Percentiles rank a stretch among this genome's conserved stretches.
Conservation (phyloP, 768 basidiomycete species). For the Rhodotorula babjevae region DNA sequence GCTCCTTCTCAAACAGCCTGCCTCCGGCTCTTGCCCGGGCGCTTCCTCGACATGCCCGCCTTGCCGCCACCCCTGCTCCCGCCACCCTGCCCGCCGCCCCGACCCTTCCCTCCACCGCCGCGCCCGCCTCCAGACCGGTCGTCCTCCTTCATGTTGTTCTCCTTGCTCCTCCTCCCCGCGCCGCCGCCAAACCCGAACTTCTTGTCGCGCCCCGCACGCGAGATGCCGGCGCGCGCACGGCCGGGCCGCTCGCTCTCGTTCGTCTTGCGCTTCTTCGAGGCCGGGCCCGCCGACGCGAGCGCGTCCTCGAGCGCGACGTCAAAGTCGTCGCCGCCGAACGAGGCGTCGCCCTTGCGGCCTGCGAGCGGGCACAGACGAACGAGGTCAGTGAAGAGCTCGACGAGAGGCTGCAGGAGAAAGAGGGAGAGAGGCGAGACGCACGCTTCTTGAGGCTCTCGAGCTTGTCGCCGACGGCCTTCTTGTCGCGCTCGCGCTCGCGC, state of each 20-base stretch:
- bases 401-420: not conserved
- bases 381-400: not conserved
- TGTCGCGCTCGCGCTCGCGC: constrained; percentile 78
- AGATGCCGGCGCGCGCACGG: constrained; percentile 48
- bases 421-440: not conserved
- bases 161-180: constrained; percentile 38
- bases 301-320: constrained; percentile 90
- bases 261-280: constrained; percentile 55
- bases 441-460: constrained; percentile 68
- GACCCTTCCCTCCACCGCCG: not conserved
- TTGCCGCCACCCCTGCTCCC: constrained; percentile 6
- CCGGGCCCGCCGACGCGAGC: constrained; percentile 59
- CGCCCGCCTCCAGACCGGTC: not conserved
- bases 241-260: constrained; percentile 38
- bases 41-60: constrained; percentile 43
- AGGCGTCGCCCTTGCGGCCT: constrained; percentile 73
- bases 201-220: constrained; percentile 63
- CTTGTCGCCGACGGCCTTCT: constrained; percentile 82
- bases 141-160: constrained; percentile 35
- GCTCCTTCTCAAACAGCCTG: constrained; percentile 1
- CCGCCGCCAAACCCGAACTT: constrained; percentile 66
- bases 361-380: constrained; percentile 1
- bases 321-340: constrained; percentile 63
- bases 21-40: constrained; percentile 30
- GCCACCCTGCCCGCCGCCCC: not conserved